These are phyloP conservation scores for Kurtzmaniella fragi DNA, from an alignment of 805 yeast genomes.

Conservation along the genomic window DNA sequence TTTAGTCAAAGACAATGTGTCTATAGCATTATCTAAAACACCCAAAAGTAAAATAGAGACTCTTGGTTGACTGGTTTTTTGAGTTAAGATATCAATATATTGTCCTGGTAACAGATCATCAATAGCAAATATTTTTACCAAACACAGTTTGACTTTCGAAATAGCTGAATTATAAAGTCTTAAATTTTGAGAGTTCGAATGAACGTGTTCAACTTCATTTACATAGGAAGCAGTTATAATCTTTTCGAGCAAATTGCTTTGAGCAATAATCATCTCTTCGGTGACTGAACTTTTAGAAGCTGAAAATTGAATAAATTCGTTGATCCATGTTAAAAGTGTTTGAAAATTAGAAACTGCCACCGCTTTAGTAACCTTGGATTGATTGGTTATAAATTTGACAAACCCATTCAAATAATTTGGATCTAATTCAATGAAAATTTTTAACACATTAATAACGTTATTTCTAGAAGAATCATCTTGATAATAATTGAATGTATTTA, in stretches of 20 bases:
- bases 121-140: no score
- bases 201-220: constrained; percentile 17
- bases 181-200: no score
- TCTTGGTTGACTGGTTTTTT: constrained; percentile 2
- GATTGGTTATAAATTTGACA: constrained; percentile 31
- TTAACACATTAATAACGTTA: constrained; percentile 36
- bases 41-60: constrained; percentile 17
- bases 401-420: constrained; percentile 30
- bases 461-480: constrained; percentile 47
- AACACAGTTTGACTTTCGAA: no score
- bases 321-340: constrained; percentile 56
- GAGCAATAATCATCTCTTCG: constrained; percentile 19
- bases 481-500: constrained; percentile 47
- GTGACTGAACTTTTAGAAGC: constrained; percentile 12
- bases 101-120: no score
- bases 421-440: constrained; percentile 25
- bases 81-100: no score
- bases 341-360: constrained; percentile 55
- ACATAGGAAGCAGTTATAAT: constrained; percentile 16
- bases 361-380: constrained; percentile 22
- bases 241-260: constrained; percentile 34
- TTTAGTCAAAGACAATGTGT: constrained; percentile 17
- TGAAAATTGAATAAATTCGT: constrained; percentile 22
- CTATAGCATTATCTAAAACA: constrained; percentile 17
- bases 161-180: no score